phyloP scores from a whole-genome alignment of 2,329 filamentous ascomycete species.

The Blastomyces percursus region DNA sequence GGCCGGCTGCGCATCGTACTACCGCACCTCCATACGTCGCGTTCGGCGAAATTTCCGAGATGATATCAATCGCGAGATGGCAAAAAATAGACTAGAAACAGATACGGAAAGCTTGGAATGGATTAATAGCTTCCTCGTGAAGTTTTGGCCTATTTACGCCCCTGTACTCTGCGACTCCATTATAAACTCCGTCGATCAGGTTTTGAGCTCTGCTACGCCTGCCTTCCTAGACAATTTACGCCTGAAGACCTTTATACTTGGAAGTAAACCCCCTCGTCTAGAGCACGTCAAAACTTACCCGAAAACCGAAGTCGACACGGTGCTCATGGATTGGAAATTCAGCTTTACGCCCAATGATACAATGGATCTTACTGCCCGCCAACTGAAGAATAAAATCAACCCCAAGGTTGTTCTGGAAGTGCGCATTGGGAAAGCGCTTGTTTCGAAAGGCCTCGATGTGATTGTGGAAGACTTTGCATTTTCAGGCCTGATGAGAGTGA shows the following conservation, averaged over 20 bases:
- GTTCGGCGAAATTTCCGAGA: slow-evolving; percentile 94
- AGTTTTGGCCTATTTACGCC: slow-evolving; percentile 99
- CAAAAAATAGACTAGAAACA: slow-evolving; percentile 74
- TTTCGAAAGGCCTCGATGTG: slow-evolving; percentile 92
- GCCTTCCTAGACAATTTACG: slow-evolving; percentile 87
- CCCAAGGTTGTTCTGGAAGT: slow-evolving; percentile 95
- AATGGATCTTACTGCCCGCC: slow-evolving; percentile 77
- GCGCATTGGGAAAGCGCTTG: slow-evolving; percentile 85
- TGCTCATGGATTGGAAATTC: slow-evolving; percentile 99
- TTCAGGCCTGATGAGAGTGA: slow-evolving; percentile 88
- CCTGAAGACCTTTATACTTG: slow-evolving; percentile 85
- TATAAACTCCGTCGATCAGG: slow-evolving; percentile 89
- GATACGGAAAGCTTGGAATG: slow-evolving; percentile 91
- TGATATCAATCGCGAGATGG: slow-evolving; percentile 80
- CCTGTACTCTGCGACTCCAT: slow-evolving; percentile 87
- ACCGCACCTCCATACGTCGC: slow-evolving; percentile 84
- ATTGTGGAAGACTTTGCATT: slow-evolving; percentile 98
- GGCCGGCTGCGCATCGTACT: slow-evolving; percentile 87
- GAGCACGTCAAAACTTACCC: slow-evolving; percentile 98
- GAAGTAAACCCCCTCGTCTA: slow-evolving; percentile 87
- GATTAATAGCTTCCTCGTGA: slow-evolving; percentile 98
- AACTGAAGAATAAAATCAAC: slow-evolving; percentile 92
- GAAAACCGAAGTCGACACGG: slow-evolving; percentile 85
- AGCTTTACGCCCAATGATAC: slow-evolving; percentile 96
- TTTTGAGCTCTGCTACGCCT: slow-evolving; percentile 83